Evolutionary conservation across 2,329 filamentous ascomycete species (phyloP).

Genomic region (Metarhizium robertsii): DNA sequence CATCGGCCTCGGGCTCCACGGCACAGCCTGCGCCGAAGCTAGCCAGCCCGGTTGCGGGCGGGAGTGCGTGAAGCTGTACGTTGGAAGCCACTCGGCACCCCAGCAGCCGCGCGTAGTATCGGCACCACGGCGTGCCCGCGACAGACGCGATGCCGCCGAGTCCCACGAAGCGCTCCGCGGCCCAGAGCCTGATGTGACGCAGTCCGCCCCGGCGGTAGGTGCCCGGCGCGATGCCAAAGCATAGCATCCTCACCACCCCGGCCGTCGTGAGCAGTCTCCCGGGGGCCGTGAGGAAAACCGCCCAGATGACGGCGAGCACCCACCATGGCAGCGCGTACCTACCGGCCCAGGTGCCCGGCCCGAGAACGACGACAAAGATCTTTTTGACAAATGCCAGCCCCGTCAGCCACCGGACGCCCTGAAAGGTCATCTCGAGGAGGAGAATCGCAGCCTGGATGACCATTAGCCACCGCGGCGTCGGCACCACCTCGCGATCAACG

Average conservation of each 20-base stretch:
- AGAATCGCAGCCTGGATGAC: slow-evolving; percentile 10
- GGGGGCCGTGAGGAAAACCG: slow-evolving; percentile 7
- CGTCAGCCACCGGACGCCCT: slow-evolving; percentile 7
- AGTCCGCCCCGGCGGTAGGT: slow-evolving; percentile 10
- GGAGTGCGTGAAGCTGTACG: slow-evolving; percentile 11
- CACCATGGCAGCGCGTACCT: slow-evolving; percentile 9
- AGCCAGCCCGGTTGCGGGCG: slow-evolving; percentile 11
- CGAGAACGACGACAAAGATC: slow-evolving; percentile 7
- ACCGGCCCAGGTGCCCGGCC: slow-evolving; percentile 7
- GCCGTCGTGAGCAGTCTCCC: slow-evolving; percentile 11
- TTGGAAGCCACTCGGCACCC: slow-evolving; percentile 11
- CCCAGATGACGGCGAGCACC: slow-evolving; percentile 8
- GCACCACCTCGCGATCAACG: slow-evolving; percentile 8
- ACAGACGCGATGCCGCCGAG: slow-evolving; percentile 6
- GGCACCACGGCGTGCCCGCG: slow-evolving; percentile 11
- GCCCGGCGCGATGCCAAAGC: slow-evolving; percentile 10
- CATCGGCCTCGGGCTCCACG: slow-evolving; percentile 13
- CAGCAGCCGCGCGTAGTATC: slow-evolving; percentile 10
- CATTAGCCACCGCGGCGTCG: slow-evolving; percentile 11
- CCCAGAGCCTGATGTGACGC: slow-evolving; percentile 12
- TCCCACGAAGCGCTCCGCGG: slow-evolving; percentile 8
- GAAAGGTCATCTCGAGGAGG: slow-evolving; percentile 6
- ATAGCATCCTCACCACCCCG: slow-evolving; percentile 5
- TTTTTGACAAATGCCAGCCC: slow-evolving; percentile 6
- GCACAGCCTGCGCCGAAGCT: slow-evolving; percentile 11